These are phyloP conservation scores for Protomyces macrosporus DNA, from an alignment of 1,139 yeast species.

Conservation along the genomic window DNA sequence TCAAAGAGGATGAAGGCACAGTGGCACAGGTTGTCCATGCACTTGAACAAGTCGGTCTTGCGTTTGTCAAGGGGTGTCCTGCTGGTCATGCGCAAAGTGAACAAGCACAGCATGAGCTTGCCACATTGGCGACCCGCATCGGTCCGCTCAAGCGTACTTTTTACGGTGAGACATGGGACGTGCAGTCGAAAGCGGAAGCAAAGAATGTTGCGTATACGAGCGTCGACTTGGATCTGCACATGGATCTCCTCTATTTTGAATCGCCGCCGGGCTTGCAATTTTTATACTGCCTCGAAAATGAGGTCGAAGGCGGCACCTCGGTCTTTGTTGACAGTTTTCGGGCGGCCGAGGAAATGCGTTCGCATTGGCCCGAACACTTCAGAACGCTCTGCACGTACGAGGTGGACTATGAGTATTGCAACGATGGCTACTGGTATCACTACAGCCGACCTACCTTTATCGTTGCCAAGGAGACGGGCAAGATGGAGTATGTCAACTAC, in stretches of 20 bases:
- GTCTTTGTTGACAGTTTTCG: conserved; percentile 69
- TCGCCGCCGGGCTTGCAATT: conserved; percentile 80
- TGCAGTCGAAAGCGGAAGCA: conserved; percentile 56
- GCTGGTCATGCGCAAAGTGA: conserved; percentile 35
- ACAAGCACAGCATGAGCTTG: conserved; percentile 38
- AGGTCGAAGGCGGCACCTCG: conserved; percentile 64
- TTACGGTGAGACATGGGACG: conserved; percentile 71
- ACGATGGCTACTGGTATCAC: conserved; percentile 59
- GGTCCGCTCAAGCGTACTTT: conserved; percentile 71
- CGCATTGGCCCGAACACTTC: conserved; percentile 58
- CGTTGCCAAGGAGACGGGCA: conserved; percentile 44
- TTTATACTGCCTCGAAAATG: conserved; percentile 60
- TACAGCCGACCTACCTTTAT: conserved; percentile 62
- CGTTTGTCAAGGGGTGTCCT: conserved; percentile 54
- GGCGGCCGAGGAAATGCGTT: conserved; percentile 55
- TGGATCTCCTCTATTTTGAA: conserved; percentile 74
- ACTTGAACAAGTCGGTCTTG: conserved; percentile 56
- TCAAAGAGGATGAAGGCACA: conserved; percentile 42
- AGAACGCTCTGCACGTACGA: conserved; percentile 60
- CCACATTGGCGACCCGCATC: conserved; percentile 52
- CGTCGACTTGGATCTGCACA: conserved; percentile 65
- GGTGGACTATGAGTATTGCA: conserved; percentile 63
- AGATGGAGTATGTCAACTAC: conserved; percentile 60
- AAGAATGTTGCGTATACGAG: conserved; percentile 70
- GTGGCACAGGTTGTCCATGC: conserved; percentile 46